These are phyloP conservation scores for Trichoderma reesei DNA, from an alignment of 495 filamentous ascomycete species.

Conservation along the genomic window DNA sequence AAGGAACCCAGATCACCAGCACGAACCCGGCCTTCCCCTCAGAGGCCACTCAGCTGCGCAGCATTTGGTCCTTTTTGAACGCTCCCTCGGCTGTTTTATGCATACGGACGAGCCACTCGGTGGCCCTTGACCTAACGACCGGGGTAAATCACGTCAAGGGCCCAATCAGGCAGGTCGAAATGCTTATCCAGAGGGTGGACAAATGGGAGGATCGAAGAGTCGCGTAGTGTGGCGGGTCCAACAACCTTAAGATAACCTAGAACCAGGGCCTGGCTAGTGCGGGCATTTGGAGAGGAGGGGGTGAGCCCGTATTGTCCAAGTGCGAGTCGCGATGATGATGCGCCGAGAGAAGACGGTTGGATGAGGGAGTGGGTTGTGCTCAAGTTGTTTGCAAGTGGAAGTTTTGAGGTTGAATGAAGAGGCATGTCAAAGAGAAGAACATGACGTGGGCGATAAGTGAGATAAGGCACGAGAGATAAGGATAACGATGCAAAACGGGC, in stretches of 20 bases:
- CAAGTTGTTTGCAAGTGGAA: too few relatives aligned
- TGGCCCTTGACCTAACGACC: background rate
- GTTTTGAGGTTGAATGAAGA: too few relatives aligned
- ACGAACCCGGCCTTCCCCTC: background rate
- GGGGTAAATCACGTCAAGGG: conserved; percentile 5
- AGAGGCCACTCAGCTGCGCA: background rate
- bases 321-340: too few relatives aligned
- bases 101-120: background rate
- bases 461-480: too few relatives aligned
- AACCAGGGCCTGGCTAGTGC: background rate
- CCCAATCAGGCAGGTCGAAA: background rate
- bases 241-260: conserved; percentile 8
- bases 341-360: too few relatives aligned
- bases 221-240: background rate
- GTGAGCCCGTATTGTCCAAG: too few relatives aligned
- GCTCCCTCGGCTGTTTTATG: background rate
- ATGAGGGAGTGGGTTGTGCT: too few relatives aligned
- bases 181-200: background rate
- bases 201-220: background rate
- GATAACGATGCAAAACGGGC: too few relatives aligned
- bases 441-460: too few relatives aligned
- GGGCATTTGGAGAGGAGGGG: background rate
- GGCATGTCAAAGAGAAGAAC: too few relatives aligned
- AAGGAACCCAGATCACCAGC: too few relatives aligned
- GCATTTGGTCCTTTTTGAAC: background rate